A percentile compares a stretch with the other conserved stretches of the same genome.
phyloP scores from a whole-genome alignment of 2,329 filamentous ascomycete species.

The Apiospora hydei region DNA sequence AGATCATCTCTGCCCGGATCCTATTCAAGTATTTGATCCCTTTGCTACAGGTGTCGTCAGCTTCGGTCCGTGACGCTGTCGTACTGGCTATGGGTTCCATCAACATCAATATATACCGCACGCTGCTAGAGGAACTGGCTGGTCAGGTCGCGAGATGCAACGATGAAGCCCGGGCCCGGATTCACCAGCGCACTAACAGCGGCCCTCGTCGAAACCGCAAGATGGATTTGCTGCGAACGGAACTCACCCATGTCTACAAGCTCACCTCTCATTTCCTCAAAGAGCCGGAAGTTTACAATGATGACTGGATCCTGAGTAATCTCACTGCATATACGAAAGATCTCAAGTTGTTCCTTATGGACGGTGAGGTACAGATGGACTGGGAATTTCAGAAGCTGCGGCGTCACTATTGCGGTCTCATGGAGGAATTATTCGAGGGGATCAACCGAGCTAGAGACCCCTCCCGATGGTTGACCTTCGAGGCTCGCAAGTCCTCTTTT shows the following conservation, averaged over 20 bases:
- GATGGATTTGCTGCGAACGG: conserved; percentile 87
- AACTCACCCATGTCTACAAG: conserved; percentile 96
- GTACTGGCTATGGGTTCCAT: conserved; percentile 93
- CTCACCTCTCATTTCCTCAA: conserved; percentile 90
- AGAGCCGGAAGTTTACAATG: conserved; percentile 77
- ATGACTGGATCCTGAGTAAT: conserved; percentile 91
- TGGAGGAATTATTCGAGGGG: conserved; percentile 91
- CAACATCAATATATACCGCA: conserved; percentile 91
- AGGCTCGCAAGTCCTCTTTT: conserved; percentile 93
- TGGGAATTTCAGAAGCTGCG: conserved; percentile 92
- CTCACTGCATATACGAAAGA: conserved; percentile 91
- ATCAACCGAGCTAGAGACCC: conserved; percentile 87
- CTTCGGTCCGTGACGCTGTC: conserved; percentile 86
- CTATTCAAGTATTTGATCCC: conserved; percentile 93
- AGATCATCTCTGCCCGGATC: conserved; percentile 85
- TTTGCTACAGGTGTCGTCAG: conserved; percentile 79
- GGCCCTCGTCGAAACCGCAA: conserved; percentile 81
- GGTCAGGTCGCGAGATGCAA: conserved; percentile 86
- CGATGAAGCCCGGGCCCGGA: conserved; percentile 83
- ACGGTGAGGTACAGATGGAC: conserved; percentile 92
- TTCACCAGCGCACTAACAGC: conserved; percentile 87
- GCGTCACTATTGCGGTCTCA: conserved; percentile 90
- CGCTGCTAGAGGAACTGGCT: conserved; percentile 87
- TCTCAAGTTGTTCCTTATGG: conserved; percentile 91
- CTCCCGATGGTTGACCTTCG: conserved; percentile 95